Base-by-base conservation (phyloP, 768 basidiomycete genomes). In the Vishniacozyma victoriae region DNA sequence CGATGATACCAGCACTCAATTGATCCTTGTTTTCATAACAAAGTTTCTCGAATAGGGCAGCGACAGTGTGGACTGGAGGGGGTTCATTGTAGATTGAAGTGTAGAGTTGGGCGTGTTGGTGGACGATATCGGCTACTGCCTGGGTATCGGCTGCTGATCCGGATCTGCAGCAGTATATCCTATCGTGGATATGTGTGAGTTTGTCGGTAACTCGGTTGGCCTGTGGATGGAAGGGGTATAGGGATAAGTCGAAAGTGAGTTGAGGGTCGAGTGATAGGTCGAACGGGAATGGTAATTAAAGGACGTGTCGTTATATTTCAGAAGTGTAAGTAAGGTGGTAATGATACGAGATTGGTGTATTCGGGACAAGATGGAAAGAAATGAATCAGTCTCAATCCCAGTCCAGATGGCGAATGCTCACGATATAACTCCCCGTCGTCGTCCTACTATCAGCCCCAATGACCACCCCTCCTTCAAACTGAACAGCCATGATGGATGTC, bases 401-500 rank as follows among this genome's bases (percentile, higher is more conserved):
- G 29, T 33, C 29, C 29, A 33, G n/a, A 9, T 33, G 9, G 18
- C 42, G 23, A 71, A n/a, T n/a, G n/a, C 83, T 55, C 71, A 91
- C 93, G 70, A 95, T 93, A 74, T 95, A 97, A 75, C 83, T 84
- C 57, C 93, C 95, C 5, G 88, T 92, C 0, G 95, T 96, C 52
- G 93, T 99, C 51, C 93, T 81, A 79, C 85, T 87, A 76, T 99
- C 95, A 57, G 95, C 95, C 35, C 95, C 95, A 53, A 97, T 82
- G 60, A 99, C 83, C 50, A 99, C 95, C 31, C 95, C 95, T 24
- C 82, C 83, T 26, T 88, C 78, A 76, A 99, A 99, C 64, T 91
- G 88, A 55, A 97, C 92, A 45, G 95, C 93, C 92, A 96, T 96
- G 72, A 99, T 97, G 35, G 93, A 96, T 47, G 93, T 99, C 89